Conservation (phyloP, 768 basidiomycete species). For the Russula ochroleuca region DNA sequence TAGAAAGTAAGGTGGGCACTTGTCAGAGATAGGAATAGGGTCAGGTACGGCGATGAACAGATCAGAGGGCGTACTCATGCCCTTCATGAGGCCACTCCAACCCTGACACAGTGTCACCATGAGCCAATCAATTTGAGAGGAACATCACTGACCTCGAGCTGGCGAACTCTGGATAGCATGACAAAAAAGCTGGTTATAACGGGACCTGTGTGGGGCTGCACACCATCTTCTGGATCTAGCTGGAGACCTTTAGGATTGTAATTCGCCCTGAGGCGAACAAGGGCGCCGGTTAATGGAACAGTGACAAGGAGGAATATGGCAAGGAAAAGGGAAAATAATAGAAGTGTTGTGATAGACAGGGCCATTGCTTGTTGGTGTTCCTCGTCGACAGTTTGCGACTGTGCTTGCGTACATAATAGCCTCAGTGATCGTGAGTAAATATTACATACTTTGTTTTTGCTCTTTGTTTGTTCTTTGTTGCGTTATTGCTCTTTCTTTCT, state of each 20-base stretch:
- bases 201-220: conserved; percentile 68
- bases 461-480: conserved; percentile 1
- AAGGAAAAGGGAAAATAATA: conserved; percentile 51
- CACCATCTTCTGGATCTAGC: conserved; percentile 70
- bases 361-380: conserved; percentile 6
- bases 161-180: conserved; percentile 68
- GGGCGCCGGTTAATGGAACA: conserved; percentile 46
- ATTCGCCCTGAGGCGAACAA: conserved; percentile 77
- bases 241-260: conserved; percentile 84
- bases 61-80: conserved; percentile 44
- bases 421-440: background rate
- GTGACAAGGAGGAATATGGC: conserved; percentile 56
- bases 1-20: conserved; percentile 50
- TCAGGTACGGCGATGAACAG: conserved; percentile 28
- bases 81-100: conserved; percentile 74
- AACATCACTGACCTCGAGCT: conserved; percentile 56
- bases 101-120: conserved; percentile 42
- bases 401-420: background rate
- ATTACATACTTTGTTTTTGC: conserved; percentile 11
- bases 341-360: conserved; percentile 37
- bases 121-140: conserved; percentile 1
- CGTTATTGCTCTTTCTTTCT: background rate
- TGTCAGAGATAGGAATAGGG: conserved; percentile 24
- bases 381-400: background rate
- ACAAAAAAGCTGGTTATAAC: conserved; percentile 70